Conservation (phyloP, 73 alveolate genomes). For the Tetrahymena thermophila region DNA sequence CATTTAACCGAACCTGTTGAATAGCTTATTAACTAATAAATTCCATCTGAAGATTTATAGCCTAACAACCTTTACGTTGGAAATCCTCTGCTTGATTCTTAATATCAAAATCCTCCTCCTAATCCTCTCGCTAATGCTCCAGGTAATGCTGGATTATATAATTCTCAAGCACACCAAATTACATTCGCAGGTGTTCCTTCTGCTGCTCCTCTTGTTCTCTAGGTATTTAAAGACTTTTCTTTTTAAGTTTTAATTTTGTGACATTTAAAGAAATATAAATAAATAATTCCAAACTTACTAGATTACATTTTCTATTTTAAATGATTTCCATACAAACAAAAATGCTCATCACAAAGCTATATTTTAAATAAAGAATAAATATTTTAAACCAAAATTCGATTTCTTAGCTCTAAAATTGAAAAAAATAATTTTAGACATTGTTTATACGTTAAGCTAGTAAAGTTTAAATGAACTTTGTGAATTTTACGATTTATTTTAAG, state of each 20-base stretch:
- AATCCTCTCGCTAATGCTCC: neutral
- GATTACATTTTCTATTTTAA: no score
- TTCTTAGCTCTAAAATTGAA: no score
- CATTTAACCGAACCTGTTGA: neutral
- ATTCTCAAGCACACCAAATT: neutral
- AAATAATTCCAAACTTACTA: no score
- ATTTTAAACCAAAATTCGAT: no score
- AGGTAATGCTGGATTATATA: neutral
- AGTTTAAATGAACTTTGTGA: neutral
- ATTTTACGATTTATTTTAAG: neutral
- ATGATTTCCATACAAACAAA: no score
- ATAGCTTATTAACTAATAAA: neutral
- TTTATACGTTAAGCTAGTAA: no score
- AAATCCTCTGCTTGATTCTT: neutral
- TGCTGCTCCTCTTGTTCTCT: neutral
- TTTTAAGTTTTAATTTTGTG: no score
- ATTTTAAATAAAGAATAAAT: no score
- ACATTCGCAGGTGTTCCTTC: neutral
- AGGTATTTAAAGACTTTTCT: neutral
- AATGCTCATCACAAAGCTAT: no score
- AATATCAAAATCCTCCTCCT: neutral
- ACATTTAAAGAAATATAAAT: no score
- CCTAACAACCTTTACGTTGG: neutral
- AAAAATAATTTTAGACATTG: no score
- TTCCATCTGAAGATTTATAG: neutral